Evolutionary conservation across 495 filamentous ascomycete genomes (phyloP), one percentile per base, ranked within the genome.

Genomic region (Penicillium dipodomyicola): DNA sequence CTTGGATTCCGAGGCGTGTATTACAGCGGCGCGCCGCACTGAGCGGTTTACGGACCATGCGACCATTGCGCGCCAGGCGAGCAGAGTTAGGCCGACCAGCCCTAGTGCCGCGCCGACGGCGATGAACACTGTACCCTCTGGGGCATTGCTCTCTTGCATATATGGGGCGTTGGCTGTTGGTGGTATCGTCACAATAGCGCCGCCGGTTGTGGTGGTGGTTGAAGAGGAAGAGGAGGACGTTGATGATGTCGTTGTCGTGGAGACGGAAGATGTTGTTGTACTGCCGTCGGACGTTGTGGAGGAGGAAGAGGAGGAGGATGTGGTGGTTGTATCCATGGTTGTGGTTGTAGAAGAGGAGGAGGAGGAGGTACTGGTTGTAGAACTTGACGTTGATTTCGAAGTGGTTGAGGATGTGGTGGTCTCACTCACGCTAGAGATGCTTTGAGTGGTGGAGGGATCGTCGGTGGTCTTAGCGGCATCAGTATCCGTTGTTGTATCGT

Each of bases 81-180:
- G 80, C 17, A 98, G 81, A 22, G 86, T 82, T 11, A 90, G 73
- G 4, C 84, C 91, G 55, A 97, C 83, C 55, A 92, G 84, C 29
- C 88, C 95, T 4, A 98, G 82, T 30, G 87, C 86, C 19, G 91
- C 90, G 44, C 95, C 94, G 19, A 97, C 95, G 40, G 82, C 85
- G 66, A 98, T 98, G 77, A 98, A 98, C 32, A 98, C 86, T 23
- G 94, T 97, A 17, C 94, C 94, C 73, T 97, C 91, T 0, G 94
- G 94, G 8, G 92, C 80, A 43, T 78, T 87, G n/a, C 91, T 92
- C 66, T 87, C 87, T 65, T 95, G 90, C 92, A 98, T 96, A 68
- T 90, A 98, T 27, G 95, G 94, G 22, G 94, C 94, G 69, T 86
- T 81, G 11, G 83, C 78, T 2, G 89, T 96, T 11, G 91, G 87